Conservation (phyloP, 2,329 filamentous ascomycete species). For the Fusarium robinianum region DNA sequence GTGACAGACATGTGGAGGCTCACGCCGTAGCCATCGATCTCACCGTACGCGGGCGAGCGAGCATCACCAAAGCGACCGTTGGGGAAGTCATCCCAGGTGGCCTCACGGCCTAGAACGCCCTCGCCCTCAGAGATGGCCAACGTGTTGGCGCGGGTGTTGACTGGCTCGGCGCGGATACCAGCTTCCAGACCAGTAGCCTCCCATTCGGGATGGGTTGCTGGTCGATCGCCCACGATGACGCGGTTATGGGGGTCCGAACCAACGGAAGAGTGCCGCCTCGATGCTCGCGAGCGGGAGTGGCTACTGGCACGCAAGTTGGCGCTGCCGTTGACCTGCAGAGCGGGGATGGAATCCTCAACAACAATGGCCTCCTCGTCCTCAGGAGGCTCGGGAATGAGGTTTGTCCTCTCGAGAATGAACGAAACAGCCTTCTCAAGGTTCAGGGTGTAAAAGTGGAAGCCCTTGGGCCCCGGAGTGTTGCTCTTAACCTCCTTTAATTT, state of each 20-base stretch:
- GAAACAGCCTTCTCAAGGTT: conserved; percentile 96
- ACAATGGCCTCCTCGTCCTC: conserved; percentile 58
- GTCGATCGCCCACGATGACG: conserved; percentile 74
- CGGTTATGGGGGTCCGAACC: conserved; percentile 87
- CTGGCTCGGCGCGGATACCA: conserved; percentile 70
- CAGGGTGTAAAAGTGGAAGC: conserved; percentile 97
- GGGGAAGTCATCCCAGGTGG: conserved; percentile 98
- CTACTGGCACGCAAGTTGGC: conserved; percentile 40
- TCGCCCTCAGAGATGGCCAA: conserved; percentile 94
- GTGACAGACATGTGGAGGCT: conserved; percentile 87
- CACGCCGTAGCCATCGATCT: conserved; percentile 98
- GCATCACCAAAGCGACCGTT: conserved; percentile 96
- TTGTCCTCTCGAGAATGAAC: conserved; percentile 83
- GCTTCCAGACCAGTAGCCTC: conserved; percentile 80
- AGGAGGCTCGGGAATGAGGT: conserved; percentile 73
- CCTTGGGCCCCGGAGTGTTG: conserved; percentile 64
- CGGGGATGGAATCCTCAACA: conserved; percentile 47
- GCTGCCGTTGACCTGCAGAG: conserved; percentile 55
- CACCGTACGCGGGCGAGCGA: conserved; percentile 88
- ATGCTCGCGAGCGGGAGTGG: conserved; percentile 41
- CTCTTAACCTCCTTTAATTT: conserved; percentile 70
- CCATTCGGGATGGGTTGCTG: conserved; percentile 63
- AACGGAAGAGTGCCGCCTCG: conserved; percentile 73
- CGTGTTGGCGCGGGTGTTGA: conserved; percentile 81
- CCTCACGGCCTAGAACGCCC: conserved; percentile 85